Evolutionary conservation across 169 alveolate species (phyloP).

Genomic region (Eimeria necatrix): DNA sequence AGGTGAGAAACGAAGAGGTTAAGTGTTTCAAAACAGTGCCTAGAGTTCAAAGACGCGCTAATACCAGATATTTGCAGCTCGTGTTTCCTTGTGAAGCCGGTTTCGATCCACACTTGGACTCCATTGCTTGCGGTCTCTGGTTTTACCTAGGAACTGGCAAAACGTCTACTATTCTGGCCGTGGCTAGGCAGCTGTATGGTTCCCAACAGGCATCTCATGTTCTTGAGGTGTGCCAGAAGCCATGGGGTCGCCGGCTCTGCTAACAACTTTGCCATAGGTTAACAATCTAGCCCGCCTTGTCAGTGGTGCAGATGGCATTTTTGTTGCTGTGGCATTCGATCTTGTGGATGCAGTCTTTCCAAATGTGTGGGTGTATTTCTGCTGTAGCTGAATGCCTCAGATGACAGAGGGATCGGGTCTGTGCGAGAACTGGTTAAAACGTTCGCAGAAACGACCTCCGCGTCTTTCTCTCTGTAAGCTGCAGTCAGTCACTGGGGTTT

Average conservation of each 20-base stretch:
- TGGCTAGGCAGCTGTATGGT: constrained; percentile 96
- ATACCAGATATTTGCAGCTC: too few relatives aligned
- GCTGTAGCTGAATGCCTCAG: constrained; percentile 97
- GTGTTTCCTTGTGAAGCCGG: too few relatives aligned
- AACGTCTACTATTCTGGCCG: constrained; percentile 96
- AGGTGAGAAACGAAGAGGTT: constrained; percentile 59
- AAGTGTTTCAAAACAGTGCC: too few relatives aligned
- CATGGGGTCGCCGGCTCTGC: background rate
- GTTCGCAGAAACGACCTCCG: constrained; percentile 93
- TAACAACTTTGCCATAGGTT: background rate
- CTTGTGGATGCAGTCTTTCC: background rate
- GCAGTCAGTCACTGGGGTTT: background rate
- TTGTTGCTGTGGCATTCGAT: background rate
- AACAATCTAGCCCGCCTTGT: background rate
- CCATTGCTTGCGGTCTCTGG: constrained; percentile 1
- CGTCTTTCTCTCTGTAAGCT: constrained; percentile 50
- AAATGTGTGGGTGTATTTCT: background rate
- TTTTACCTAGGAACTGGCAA: constrained; percentile 93
- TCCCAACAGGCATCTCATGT: constrained; percentile 87
- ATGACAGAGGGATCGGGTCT: constrained; percentile 98
- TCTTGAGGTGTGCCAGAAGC: constrained; percentile 78
- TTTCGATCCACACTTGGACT: too few relatives aligned
- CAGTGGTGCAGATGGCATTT: background rate
- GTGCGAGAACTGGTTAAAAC: constrained; percentile 98
- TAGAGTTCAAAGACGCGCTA: too few relatives aligned